phyloP scores from a whole-genome alignment of 2,329 filamentous ascomycete genomes.

The Fusarium sp. region DNA sequence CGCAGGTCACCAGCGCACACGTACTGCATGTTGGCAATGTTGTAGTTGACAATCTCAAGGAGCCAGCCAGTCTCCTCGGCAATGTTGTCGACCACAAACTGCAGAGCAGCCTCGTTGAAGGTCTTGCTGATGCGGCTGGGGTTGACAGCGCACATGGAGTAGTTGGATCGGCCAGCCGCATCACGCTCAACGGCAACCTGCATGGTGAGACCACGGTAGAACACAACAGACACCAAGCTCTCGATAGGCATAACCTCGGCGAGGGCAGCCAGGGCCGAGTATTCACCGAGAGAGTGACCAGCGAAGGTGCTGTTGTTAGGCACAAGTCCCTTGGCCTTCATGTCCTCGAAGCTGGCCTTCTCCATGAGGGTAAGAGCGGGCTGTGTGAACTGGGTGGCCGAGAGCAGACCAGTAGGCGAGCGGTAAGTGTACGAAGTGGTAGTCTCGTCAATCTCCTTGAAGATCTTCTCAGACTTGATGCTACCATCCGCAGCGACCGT shows the following conservation, averaged over 20 bases:
- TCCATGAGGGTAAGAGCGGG: slow-evolving; percentile 98
- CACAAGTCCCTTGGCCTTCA: slow-evolving; percentile 96
- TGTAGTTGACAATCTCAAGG: slow-evolving; percentile 98
- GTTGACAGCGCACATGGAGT: slow-evolving; percentile 99
- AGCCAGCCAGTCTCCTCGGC: slow-evolving; percentile 95
- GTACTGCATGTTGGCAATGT: slow-evolving; percentile 83
- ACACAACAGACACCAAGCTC: slow-evolving; percentile 96
- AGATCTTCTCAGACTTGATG: slow-evolving; percentile 99
- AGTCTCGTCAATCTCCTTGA: slow-evolving; percentile 95
- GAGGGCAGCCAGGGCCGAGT: slow-evolving; percentile 94
- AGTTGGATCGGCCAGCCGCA: slow-evolving; percentile 92
- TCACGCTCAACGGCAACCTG: slow-evolving; percentile 99
- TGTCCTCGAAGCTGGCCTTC: slow-evolving; percentile 99
- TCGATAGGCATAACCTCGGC: slow-evolving; percentile 99
- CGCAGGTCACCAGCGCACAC: slow-evolving; percentile 80
- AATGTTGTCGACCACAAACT: slow-evolving; percentile 97
- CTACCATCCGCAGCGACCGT: slow-evolving; percentile 92
- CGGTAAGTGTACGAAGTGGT: slow-evolving; percentile 98
- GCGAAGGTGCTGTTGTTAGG: slow-evolving; percentile 97
- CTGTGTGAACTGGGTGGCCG: slow-evolving; percentile 98
- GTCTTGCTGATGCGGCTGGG: slow-evolving; percentile 98
- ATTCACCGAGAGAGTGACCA: slow-evolving; percentile 97
- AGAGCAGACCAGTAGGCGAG: slow-evolving; percentile 93
- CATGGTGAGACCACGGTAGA: slow-evolving; percentile 99
- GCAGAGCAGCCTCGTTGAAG: slow-evolving; percentile 97